Conservation (phyloP, 306 rosid species). For the Prunus fruticosa region DNA sequence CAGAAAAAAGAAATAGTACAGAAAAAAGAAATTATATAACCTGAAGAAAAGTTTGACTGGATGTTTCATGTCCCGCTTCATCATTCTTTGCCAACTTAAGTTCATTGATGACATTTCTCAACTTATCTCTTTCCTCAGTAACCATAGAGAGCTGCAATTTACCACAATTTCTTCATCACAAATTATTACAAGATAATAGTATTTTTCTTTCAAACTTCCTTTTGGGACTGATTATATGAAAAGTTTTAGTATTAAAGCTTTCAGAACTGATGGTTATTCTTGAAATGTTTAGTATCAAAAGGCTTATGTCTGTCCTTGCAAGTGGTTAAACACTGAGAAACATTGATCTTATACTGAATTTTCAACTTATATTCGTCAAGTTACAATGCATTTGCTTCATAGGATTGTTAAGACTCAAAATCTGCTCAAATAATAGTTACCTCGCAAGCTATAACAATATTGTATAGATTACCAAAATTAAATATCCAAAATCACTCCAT, state of each 20-base stretch:
- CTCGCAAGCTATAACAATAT: neutral
- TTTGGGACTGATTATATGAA: neutral
- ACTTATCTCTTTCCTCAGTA: constrained; percentile 73
- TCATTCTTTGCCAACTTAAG: constrained; percentile 39
- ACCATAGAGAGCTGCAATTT: constrained; percentile 69
- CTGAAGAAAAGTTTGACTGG: constrained; percentile 46
- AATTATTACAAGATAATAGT: constrained; percentile 1
- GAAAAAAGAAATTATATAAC: constrained; percentile 28
- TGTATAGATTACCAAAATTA: neutral
- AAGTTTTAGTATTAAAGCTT: neutral
- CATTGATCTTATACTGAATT: neutral
- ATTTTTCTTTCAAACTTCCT: neutral
- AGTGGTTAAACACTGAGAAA: neutral
- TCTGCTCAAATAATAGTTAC: neutral
- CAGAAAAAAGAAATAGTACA: constrained; percentile 15
- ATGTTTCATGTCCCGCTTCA: constrained; percentile 44
- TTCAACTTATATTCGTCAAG: neutral
- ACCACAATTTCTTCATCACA: constrained; percentile 17
- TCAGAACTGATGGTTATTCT: neutral
- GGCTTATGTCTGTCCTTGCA: neutral
- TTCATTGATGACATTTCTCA: constrained; percentile 49
- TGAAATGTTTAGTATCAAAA: neutral
- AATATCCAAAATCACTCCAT: neutral
- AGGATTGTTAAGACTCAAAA: neutral
- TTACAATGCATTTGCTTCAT: neutral